Base-by-base conservation (phyloP, 495 filamentous ascomycete genomes). In the Aspergillus olivimuriae region DNA sequence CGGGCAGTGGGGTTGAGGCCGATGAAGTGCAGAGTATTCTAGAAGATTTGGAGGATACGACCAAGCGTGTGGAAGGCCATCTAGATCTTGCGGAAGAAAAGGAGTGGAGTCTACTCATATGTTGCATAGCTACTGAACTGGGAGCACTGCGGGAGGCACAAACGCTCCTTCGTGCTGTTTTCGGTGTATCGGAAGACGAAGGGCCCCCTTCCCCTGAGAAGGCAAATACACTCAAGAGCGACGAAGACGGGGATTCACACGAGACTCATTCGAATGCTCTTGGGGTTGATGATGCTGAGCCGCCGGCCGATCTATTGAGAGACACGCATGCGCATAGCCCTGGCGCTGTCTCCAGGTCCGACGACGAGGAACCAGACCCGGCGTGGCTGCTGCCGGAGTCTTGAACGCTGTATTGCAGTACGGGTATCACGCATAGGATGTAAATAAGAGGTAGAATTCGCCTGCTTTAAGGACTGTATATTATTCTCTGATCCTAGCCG, bases 31-130 rank as follows among this genome's bases (percentile, higher is more conserved):
- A 50, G 14, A 60, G 45, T 42, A 56, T 80, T 11, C 43, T 73
- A 22, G 53, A 61, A 9, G 68, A 77, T 37, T 55, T 81, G 39
- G 47, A 58, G 18, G 54, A 60, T 39, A 70, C 65, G 2, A 65
- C 72, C 4, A 52, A 61, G 4, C 47, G 47, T n/a, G 46, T 76
- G 30, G 63, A 68, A 44, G 41, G 52, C 0, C 57, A 67, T 31
- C 39, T 76, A 46, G 58, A 65, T 12, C 36, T 65, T 21, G 67
- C 71, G n/a, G 65, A 73, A 26, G 51, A 52, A 3, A 76, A 75
- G 42, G 76, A 80, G 5, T 98, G 92, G 92, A 96, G 86, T 31
- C 63, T 97, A 19, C 70, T 98, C 18, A 78, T 95, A 17, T 91
- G 84, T 44, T 89, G 86, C 44, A 82, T 96, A 46, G 84, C 89